Evolutionary conservation across 768 basidiomycete genomes (phyloP), one percentile per base, ranked within the genome.

Genomic region (Boletus vermiculosoides): DNA sequence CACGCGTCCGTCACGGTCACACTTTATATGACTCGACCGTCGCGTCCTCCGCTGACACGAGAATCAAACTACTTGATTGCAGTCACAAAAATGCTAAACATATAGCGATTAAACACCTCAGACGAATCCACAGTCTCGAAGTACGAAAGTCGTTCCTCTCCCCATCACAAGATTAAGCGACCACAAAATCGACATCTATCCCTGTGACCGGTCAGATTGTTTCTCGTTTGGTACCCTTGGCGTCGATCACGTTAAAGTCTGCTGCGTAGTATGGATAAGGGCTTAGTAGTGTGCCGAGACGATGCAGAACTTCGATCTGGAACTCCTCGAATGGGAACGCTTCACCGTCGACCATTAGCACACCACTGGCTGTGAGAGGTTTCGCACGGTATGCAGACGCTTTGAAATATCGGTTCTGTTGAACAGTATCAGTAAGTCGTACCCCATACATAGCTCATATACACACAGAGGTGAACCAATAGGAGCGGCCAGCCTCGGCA

Each of bases 301-400:
- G 80, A n/a, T 75, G 77, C 62, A 90, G 84, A 11, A 88, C 85
- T 69, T 93, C 90, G 3, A 94, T 84, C 61, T 89, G 81, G 66
- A 83, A 93, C 64, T 86, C 83, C 66, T 85, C 79, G 60, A 89
- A 88, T 11, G 88, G 88, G 63, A 82, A 87, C 5, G 73, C 64
- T 72, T 95, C 93, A 9, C 93, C 93, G 62, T 95, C 93, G 18
- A 95, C 77, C 15, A 87, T 76, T 18, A 94, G 65, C 62, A 74
- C 73, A 2, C 87, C 87, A 33, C 82, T 76, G 4, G 73, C 51
- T 3, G 75, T 65, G 31, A 83, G 72, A 5, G 89, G 86, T 66
- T 83, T 85, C 31, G 91, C 77, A 23, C 88, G 82, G 69, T 90
- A 90, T 5, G 89, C 85, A 52, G 82, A 74, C 4, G 84, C 88